A percentile compares a stretch with the other conserved stretches of the same genome.
These are phyloP conservation scores for Brasilioporus rufonigricans DNA, from an alignment of 768 basidiomycete species.

Conservation along the genomic window DNA sequence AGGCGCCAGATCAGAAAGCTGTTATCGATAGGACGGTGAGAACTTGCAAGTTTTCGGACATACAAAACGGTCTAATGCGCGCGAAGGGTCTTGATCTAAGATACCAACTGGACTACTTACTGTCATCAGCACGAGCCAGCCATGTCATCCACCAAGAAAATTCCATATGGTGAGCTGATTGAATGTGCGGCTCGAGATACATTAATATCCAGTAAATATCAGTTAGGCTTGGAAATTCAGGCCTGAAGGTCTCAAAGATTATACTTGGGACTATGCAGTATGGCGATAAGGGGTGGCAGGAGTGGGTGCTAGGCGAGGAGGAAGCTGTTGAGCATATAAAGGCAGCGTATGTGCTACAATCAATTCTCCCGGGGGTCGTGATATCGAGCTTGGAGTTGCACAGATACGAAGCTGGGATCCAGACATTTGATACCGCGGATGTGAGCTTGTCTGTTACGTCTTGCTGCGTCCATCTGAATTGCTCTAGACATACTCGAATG, in stretches of 20 bases:
- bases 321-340: conserved; percentile 45
- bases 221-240: conserved; percentile 47
- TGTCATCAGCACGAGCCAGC: background rate
- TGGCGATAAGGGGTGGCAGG: conserved; percentile 47
- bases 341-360: conserved; percentile 36
- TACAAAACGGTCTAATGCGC: background rate
- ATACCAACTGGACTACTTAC: background rate
- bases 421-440: conserved; percentile 36
- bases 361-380: background rate
- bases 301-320: conserved; percentile 51
- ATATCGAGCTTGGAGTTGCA: background rate
- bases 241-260: conserved; percentile 49
- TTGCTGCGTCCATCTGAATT: background rate
- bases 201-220: background rate
- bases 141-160: conserved; percentile 25
- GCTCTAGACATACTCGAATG: conserved; percentile 60
- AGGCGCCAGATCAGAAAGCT: background rate
- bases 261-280: conserved; percentile 52
- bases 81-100: background rate
- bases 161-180: conserved; percentile 33
- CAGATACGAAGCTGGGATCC: conserved; percentile 36
- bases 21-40: conserved; percentile 21
- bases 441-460: conserved; percentile 15
- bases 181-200: background rate
- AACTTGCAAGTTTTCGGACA: background rate